Percentiles rank a stretch among this genome's conserved stretches.
phyloP scores from a whole-genome alignment of 2,329 filamentous ascomycete species.

The Ophiosphaerella narmari region DNA sequence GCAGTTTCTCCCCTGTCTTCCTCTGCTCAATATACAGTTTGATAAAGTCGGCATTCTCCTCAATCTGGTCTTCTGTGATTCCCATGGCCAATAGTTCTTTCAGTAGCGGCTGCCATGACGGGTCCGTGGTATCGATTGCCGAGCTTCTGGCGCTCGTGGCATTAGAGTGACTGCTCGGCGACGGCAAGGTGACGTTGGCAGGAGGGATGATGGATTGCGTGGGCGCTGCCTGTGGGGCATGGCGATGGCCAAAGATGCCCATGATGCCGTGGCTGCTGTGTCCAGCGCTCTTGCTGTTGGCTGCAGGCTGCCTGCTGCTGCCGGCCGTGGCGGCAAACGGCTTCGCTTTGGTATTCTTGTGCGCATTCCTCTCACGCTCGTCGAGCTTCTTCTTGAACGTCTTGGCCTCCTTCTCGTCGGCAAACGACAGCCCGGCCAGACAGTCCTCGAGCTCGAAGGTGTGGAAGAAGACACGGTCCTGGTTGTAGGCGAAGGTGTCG shows the following conservation, averaged over 20 bases:
- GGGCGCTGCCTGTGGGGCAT: constrained; percentile 48
- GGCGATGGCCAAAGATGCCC: constrained; percentile 57
- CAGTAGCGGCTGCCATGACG: constrained; percentile 64
- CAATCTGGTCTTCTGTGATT: constrained; percentile 70
- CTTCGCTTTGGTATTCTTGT: constrained; percentile 79
- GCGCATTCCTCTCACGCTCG: constrained; percentile 92
- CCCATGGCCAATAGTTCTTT: constrained; percentile 67
- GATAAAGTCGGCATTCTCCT: constrained; percentile 70
- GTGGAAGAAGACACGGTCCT: constrained; percentile 97
- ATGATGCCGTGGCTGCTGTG: constrained; percentile 54
- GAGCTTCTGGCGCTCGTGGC: constrained; percentile 47
- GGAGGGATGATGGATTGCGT: constrained; percentile 57
- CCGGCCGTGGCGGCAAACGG: constrained; percentile 63
- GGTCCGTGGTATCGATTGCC: constrained; percentile 65
- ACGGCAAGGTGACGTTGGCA: constrained; percentile 44
- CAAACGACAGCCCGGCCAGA: constrained; percentile 85
- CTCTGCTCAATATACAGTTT: constrained; percentile 69
- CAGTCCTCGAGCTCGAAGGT: constrained; percentile 95
- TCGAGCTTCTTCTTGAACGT: constrained; percentile 98
- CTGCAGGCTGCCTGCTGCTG: constrained; percentile 20
- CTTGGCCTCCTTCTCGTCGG: constrained; percentile 96
- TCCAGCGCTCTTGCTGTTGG: constrained; percentile 36
- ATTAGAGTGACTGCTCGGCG: constrained; percentile 39
- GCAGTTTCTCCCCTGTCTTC: constrained; percentile 56
- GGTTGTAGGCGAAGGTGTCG: constrained; percentile 92